Percentiles rank a stretch among this genome's conserved stretches.
These are phyloP conservation scores for Casaregolazyma lundiana DNA, from an alignment of 1,139 yeast genomes.

Conservation along the genomic window DNA sequence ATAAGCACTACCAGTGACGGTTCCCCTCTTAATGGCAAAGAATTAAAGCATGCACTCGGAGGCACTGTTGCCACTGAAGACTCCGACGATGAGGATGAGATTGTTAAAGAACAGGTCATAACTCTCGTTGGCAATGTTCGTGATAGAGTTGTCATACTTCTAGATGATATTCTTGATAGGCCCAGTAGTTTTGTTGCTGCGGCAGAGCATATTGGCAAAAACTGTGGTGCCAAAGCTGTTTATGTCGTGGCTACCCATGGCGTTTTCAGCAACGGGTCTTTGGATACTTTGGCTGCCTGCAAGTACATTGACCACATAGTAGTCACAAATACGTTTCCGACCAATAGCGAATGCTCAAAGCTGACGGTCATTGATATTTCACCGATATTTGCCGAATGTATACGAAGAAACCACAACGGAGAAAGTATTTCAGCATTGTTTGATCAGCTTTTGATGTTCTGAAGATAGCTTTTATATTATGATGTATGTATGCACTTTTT, in stretches of 20 bases:
- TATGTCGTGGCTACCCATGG: conserved; percentile 96
- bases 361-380: conserved; percentile 88
- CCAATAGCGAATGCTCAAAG: conserved; percentile 56
- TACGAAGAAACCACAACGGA: conserved; percentile 97
- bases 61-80: conserved; percentile 79
- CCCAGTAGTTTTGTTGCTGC: conserved; percentile 94
- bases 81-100: conserved; percentile 80
- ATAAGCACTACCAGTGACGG: conserved; percentile 21
- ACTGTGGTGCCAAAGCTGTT: conserved; percentile 92
- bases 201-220: conserved; percentile 90
- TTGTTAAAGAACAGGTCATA: conserved; percentile 77
- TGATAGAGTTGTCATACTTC: conserved; percentile 82
- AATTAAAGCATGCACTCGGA: conserved; percentile 51
- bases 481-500: background rate
- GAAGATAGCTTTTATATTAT: background rate
- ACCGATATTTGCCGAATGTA: conserved; percentile 94
- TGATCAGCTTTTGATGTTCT: conserved; percentile 65
- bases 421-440: conserved; percentile 90
- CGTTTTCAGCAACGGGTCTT: conserved; percentile 78
- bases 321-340: conserved; percentile 95
- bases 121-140: conserved; percentile 96
- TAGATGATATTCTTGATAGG: conserved; percentile 96
- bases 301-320: conserved; percentile 82
- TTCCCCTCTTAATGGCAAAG: conserved; percentile 21
- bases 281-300: conserved; percentile 72